These are phyloP conservation scores for Venturiaceae sp. DNA, from an alignment of 2,329 filamentous ascomycete species.

Conservation along the genomic window DNA sequence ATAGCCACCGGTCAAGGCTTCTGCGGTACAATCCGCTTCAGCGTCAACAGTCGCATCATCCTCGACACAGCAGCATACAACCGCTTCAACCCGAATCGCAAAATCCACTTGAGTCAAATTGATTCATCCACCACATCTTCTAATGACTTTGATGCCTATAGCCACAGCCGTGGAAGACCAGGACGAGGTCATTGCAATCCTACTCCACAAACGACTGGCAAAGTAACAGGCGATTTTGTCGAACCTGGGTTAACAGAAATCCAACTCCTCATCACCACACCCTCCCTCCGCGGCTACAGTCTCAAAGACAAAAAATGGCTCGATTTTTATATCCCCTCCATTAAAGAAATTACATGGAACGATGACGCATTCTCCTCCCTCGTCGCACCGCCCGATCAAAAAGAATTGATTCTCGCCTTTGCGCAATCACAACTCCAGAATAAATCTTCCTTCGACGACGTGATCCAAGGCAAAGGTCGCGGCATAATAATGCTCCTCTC, in stretches of 20 bases:
- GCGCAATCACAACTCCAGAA: slow-evolving; percentile 18
- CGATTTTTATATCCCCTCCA: slow-evolving; percentile 9
- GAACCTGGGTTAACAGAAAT: slow-evolving; percentile 5
- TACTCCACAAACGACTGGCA: not conserved
- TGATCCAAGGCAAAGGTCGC: slow-evolving; percentile 43
- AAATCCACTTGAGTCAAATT: not conserved
- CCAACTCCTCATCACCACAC: slow-evolving; percentile 11
- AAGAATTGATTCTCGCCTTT: slow-evolving; percentile 22
- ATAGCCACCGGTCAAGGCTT: slow-evolving; percentile 26
- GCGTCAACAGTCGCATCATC: slow-evolving; percentile 37
- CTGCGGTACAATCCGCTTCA: slow-evolving; percentile 21
- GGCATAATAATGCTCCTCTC: slow-evolving; percentile 42
- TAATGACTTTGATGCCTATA: not conserved
- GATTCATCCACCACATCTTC: not conserved
- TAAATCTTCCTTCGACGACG: slow-evolving; percentile 32
- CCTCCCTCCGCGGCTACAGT: slow-evolving; percentile 12
- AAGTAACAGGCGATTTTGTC: not conserved
- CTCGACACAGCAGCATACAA: slow-evolving; percentile 39
- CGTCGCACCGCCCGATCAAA: slow-evolving; percentile 20
- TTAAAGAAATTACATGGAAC: slow-evolving; percentile 21
- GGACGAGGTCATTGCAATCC: not conserved
- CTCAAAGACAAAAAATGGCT: slow-evolving; percentile 11
- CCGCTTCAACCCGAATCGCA: slow-evolving; percentile 7
- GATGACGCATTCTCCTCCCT: slow-evolving; percentile 19
- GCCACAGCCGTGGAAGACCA: not conserved